phyloP scores from a whole-genome alignment of 805 yeast species.

The Ogataea salicorniae region DNA sequence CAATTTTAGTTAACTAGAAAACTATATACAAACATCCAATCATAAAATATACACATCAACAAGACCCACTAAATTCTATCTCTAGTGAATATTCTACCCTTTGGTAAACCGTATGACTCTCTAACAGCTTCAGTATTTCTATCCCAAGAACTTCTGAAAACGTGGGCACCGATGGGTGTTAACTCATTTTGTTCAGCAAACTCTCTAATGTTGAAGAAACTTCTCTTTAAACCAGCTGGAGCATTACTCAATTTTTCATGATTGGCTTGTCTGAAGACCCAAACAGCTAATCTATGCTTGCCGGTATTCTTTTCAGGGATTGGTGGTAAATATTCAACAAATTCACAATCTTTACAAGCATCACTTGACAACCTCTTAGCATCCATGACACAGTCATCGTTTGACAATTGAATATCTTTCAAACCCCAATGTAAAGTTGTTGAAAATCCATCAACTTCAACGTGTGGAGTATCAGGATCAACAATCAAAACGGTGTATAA shows the following conservation, averaged over 20 bases:
- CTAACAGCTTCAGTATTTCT: slow-evolving; percentile 65
- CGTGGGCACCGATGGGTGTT: slow-evolving; percentile 83
- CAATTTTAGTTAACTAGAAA: too few species aligned
- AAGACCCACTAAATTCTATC: slow-evolving; percentile 35
- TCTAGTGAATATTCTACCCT: slow-evolving; percentile 70
- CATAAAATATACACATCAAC: not conserved
- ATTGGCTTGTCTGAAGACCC: slow-evolving; percentile 78
- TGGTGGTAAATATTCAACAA: slow-evolving; percentile 70
- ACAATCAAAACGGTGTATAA: slow-evolving; percentile 76
- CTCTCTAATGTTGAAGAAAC: slow-evolving; percentile 64
- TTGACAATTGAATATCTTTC: slow-evolving; percentile 55
- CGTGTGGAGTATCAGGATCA: slow-evolving; percentile 88
- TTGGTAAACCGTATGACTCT: slow-evolving; percentile 62
- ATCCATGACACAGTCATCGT: slow-evolving; percentile 52
- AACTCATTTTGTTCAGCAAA: slow-evolving; percentile 55
- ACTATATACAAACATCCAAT: not conserved
- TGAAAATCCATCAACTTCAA: slow-evolving; percentile 58
- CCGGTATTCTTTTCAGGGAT: slow-evolving; percentile 86
- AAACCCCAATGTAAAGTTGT: slow-evolving; percentile 79
- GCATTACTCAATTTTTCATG: slow-evolving; percentile 20
- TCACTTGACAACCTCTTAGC: slow-evolving; percentile 32
- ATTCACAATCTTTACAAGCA: slow-evolving; percentile 35
- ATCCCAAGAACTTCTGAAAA: slow-evolving; percentile 87
- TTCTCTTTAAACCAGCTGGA: slow-evolving; percentile 30
- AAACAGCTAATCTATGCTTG: slow-evolving; percentile 74